Percentiles rank a stretch among this genome's conserved stretches.
Conservation (phyloP, 768 basidiomycete genomes). For the Mycena maculata region DNA sequence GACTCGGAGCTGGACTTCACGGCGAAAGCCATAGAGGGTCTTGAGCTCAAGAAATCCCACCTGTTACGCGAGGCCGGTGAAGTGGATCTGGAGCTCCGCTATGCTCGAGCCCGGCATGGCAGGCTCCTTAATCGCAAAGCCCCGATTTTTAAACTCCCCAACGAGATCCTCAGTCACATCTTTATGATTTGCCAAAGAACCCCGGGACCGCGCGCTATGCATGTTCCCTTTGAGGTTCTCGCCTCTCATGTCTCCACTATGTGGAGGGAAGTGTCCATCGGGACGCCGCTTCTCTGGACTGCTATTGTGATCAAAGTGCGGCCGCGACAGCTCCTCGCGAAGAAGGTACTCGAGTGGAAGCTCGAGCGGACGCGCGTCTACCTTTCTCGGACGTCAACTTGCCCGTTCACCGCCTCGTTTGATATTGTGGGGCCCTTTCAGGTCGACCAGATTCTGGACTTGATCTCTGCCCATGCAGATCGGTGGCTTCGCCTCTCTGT, state of each 20-base stretch:
- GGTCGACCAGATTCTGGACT: slow-evolving; percentile 42
- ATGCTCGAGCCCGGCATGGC: slow-evolving; percentile 46
- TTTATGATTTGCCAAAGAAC: slow-evolving; percentile 49
- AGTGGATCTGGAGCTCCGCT: slow-evolving; percentile 47
- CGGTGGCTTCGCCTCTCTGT: slow-evolving; percentile 56
- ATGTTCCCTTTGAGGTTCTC: slow-evolving; percentile 48
- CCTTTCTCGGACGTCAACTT: slow-evolving; percentile 50
- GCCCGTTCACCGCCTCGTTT: slow-evolving; percentile 52
- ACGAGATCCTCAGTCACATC: slow-evolving; percentile 54
- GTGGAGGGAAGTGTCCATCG: slow-evolving; percentile 56
- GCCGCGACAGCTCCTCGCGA: slow-evolving; percentile 35
- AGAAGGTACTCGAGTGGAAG: slow-evolving; percentile 43
- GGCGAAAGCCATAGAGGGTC: slow-evolving; percentile 37
- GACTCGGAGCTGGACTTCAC: slow-evolving; percentile 20
- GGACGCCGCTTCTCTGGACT: slow-evolving; percentile 59
- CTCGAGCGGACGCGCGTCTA: slow-evolving; percentile 41
- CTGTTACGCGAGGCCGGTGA: slow-evolving; percentile 50
- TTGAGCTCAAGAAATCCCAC: slow-evolving; percentile 42
- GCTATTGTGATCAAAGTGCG: slow-evolving; percentile 48
- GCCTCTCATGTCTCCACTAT: slow-evolving; percentile 58
- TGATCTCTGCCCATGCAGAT: slow-evolving; percentile 48
- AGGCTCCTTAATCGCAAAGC: slow-evolving; percentile 49
- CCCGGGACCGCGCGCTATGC: slow-evolving; percentile 19
- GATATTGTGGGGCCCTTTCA: slow-evolving; percentile 41
- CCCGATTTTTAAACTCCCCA: slow-evolving; percentile 51